A percentile compares a stretch with the other conserved stretches of the same genome.
Conservation (phyloP, 2,329 filamentous ascomycete genomes). For the Phialemonium atrogriseum region DNA sequence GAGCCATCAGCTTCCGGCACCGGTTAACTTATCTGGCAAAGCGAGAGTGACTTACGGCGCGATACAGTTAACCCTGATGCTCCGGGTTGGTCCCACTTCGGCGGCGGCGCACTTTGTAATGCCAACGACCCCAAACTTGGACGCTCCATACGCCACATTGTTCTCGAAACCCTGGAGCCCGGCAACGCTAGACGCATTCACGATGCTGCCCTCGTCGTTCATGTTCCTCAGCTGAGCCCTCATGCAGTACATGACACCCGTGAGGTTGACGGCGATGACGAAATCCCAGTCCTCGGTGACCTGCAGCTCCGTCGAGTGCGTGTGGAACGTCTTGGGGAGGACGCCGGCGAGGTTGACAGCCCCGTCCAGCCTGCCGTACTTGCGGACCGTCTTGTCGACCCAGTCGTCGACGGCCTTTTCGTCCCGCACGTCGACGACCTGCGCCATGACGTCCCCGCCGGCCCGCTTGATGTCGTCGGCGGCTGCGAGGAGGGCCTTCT, state of each 20-base stretch:
- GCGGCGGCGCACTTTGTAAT: slow-evolving; percentile 7
- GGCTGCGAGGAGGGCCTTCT: slow-evolving; percentile 17
- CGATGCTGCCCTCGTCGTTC: slow-evolving; percentile 28
- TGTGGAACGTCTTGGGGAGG: neutral
- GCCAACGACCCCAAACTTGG: slow-evolving; percentile 10
- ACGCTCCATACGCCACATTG: slow-evolving; percentile 11
- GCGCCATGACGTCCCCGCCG: slow-evolving; percentile 1
- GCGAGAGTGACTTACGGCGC: neutral
- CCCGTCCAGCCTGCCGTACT: neutral
- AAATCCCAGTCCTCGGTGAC: slow-evolving; percentile 7
- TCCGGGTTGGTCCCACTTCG: slow-evolving; percentile 7
- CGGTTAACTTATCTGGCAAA: too few species aligned
- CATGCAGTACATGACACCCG: slow-evolving; percentile 10
- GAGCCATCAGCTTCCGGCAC: too few species aligned
- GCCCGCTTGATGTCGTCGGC: neutral
- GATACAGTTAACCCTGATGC: slow-evolving; percentile 9
- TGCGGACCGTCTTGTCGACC: slow-evolving; percentile 6
- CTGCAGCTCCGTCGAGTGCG: neutral
- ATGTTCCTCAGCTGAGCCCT: slow-evolving; percentile 17
- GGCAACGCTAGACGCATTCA: slow-evolving; percentile 31
- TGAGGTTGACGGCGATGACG: slow-evolving; percentile 9
- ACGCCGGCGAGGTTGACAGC: neutral
- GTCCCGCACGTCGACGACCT: slow-evolving; percentile 14
- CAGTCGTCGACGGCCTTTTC: neutral
- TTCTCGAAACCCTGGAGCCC: slow-evolving; percentile 23